A percentile compares a stretch with the other conserved stretches of the same genome.
phyloP scores from a whole-genome alignment of 1,139 yeast genomes.

The Protomyces lactucae-debilis region DNA sequence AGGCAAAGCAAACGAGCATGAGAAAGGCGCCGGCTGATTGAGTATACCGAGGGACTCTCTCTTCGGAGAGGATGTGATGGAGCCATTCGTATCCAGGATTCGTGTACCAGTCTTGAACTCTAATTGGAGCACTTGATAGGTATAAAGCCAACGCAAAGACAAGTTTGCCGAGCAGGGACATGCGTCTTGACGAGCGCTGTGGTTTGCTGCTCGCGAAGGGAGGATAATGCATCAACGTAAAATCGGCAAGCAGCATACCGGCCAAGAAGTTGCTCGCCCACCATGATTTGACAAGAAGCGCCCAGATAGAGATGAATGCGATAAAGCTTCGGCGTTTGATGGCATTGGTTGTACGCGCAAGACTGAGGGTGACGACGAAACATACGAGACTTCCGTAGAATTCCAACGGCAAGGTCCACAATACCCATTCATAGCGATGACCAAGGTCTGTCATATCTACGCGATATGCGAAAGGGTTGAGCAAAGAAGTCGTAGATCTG shows the following conservation, averaged over 20 bases:
- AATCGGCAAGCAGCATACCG: conserved; percentile 13
- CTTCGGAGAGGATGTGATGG: neutral
- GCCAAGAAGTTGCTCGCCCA: conserved; percentile 8
- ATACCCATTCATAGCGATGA: conserved; percentile 18
- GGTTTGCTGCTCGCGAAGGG: neutral
- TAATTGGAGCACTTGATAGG: neutral
- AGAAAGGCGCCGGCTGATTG: neutral
- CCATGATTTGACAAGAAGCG: conserved; percentile 2
- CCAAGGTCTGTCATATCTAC: conserved; percentile 3
- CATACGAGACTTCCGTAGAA: conserved; percentile 17
- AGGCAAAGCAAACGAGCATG: neutral
- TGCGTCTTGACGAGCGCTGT: neutral
- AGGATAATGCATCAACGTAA: neutral
- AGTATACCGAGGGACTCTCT: neutral
- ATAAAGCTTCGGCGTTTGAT: neutral
- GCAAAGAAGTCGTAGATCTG: neutral
- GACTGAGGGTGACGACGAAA: neutral
- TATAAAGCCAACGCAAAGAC: neutral
- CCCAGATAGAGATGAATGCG: neutral
- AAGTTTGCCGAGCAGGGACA: neutral
- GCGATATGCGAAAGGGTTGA: conserved; percentile 8
- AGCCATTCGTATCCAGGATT: neutral
- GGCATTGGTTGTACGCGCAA: conserved; percentile 5
- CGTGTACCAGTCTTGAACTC: neutral
- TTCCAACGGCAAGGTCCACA: conserved; percentile 21